Conservation (phyloP, 2,329 filamentous ascomycete genomes). For the Colletotrichum tabaci region DNA sequence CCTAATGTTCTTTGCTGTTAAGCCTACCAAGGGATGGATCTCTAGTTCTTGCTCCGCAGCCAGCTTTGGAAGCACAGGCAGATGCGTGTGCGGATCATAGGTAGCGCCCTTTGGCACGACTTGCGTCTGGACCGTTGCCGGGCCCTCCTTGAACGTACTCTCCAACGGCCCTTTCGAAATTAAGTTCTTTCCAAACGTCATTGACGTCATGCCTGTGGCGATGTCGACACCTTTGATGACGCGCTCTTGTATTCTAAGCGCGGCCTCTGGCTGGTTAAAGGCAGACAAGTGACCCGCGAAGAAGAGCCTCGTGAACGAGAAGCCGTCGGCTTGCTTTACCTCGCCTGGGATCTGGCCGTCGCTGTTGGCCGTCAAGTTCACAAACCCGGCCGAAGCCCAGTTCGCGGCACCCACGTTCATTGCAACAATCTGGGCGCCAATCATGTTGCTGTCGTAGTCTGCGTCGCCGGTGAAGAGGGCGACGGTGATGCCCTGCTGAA, state of each 20-base stretch:
- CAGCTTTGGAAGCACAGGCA: slow-evolving; percentile 12
- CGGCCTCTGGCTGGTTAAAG: slow-evolving; percentile 28
- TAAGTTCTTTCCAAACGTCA: slow-evolving; percentile 19
- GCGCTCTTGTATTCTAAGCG: slow-evolving; percentile 23
- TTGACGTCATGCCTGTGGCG: slow-evolving; percentile 18
- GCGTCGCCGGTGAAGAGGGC: slow-evolving; percentile 30
- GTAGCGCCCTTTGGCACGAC: neutral
- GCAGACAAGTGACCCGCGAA: slow-evolving; percentile 29
- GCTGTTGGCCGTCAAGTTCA: slow-evolving; percentile 19
- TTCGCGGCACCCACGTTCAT: slow-evolving; percentile 14
- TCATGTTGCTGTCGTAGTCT: slow-evolving; percentile 35
- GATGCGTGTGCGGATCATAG: slow-evolving; percentile 21
- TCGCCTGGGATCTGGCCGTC: slow-evolving; percentile 32
- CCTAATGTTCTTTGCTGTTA: slow-evolving; percentile 21
- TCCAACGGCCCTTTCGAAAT: slow-evolving; percentile 2
- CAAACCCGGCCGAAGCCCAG: slow-evolving; percentile 26
- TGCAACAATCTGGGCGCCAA: slow-evolving; percentile 18
- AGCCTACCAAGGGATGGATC: slow-evolving; percentile 1
- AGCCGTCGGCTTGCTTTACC: slow-evolving; percentile 29
- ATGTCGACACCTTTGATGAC: slow-evolving; percentile 30
- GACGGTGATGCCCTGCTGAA: slow-evolving; percentile 25
- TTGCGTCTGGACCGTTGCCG: slow-evolving; percentile 17
- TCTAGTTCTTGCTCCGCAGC: neutral
- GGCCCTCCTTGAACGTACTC: slow-evolving; percentile 15
- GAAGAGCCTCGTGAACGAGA: slow-evolving; percentile 21